These are phyloP conservation scores for Cyclostephanos invisitatus DNA, from an alignment of 108 stramenopile genomes.

Conservation along the genomic window DNA sequence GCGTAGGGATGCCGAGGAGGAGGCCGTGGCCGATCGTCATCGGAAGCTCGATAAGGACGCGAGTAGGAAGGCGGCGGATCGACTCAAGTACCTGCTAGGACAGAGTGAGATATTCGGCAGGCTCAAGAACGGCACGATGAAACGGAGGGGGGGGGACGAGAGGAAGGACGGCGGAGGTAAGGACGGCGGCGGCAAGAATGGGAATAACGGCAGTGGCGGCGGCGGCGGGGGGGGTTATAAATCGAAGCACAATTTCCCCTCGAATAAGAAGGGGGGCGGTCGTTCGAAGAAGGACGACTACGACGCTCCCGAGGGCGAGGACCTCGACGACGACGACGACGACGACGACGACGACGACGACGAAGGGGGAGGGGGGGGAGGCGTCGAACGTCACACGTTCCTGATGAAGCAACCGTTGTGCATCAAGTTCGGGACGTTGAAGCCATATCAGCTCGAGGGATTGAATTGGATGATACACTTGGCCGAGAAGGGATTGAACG, in stretches of 20 bases:
- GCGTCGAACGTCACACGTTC: slow-evolving; percentile 65
- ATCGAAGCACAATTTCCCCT: slow-evolving; percentile 18
- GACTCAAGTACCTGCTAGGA: slow-evolving; percentile 93
- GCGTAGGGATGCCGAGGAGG: slow-evolving; percentile 59
- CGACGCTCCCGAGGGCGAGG: slow-evolving; percentile 50
- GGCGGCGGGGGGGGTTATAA: slow-evolving; percentile 25
- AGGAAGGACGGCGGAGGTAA: slow-evolving; percentile 56
- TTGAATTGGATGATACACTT: slow-evolving; percentile 98
- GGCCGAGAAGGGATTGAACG: slow-evolving; percentile 91
- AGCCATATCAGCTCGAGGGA: slow-evolving; percentile 94
- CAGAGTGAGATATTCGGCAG: slow-evolving; percentile 97
- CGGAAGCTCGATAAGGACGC: slow-evolving; percentile 77
- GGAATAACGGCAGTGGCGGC: slow-evolving; percentile 33
- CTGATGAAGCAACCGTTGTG: slow-evolving; percentile 87
- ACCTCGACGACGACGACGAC: slow-evolving; percentile 40
- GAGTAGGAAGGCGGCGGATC: slow-evolving; percentile 64
- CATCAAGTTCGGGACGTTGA: slow-evolving; percentile 85
- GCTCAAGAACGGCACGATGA: slow-evolving; percentile 45
- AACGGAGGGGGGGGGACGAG: slow-evolving; percentile 54
- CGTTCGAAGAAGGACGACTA: slow-evolving; percentile 13
- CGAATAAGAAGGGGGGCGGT: slow-evolving; percentile 41
- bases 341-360: slow-evolving; percentile 66
- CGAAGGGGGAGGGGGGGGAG: slow-evolving; percentile 78
- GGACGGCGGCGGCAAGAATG: slow-evolving; percentile 59
- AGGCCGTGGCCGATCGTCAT: slow-evolving; percentile 59